A percentile compares a stretch with the other conserved stretches of the same genome.
These are phyloP conservation scores for Penicillium expansum DNA, from an alignment of 2,329 filamentous ascomycete genomes.

Conservation along the genomic window DNA sequence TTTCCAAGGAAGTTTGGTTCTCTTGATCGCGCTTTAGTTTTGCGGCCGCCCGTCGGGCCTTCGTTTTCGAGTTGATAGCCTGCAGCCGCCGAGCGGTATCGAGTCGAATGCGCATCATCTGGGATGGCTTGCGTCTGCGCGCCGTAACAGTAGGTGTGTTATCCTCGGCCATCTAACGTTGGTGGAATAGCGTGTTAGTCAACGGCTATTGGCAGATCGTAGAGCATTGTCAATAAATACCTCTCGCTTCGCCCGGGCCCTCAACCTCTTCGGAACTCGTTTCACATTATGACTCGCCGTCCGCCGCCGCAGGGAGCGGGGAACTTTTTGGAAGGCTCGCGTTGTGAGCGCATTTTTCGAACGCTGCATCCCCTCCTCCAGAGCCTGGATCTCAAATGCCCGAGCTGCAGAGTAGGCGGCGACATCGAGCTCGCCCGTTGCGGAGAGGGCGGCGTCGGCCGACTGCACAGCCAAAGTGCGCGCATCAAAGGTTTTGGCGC, in stretches of 20 bases:
- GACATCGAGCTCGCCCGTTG: slow-evolving; percentile 76
- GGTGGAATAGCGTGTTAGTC: background rate
- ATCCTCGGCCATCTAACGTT: slow-evolving; percentile 72
- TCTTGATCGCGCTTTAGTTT: slow-evolving; percentile 43
- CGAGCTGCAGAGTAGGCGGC: slow-evolving; percentile 79
- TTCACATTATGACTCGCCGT: slow-evolving; percentile 96
- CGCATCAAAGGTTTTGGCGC: slow-evolving; percentile 44
- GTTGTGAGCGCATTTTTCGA: slow-evolving; percentile 64
- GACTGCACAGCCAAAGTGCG: slow-evolving; percentile 46
- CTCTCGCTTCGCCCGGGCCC: slow-evolving; percentile 65
- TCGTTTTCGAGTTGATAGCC: slow-evolving; percentile 52
- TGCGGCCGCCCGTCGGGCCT: slow-evolving; percentile 43
- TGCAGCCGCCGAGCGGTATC: slow-evolving; percentile 73
- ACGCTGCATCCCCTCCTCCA: slow-evolving; percentile 77
- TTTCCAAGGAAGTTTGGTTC: slow-evolving; percentile 20
- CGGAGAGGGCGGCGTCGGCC: slow-evolving; percentile 50
- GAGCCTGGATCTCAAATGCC: slow-evolving; percentile 82
- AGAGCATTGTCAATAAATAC: slow-evolving; percentile 28
- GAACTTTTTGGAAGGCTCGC: slow-evolving; percentile 87
- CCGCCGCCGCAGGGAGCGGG: slow-evolving; percentile 75
- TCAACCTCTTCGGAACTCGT: slow-evolving; percentile 75
- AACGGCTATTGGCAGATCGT: background rate
- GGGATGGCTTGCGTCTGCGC: slow-evolving; percentile 46
- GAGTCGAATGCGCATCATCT: slow-evolving; percentile 55
- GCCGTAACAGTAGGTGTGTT: slow-evolving; percentile 80